Evolutionary conservation across 1,284 basidiomycete genomes (phyloP), one percentile per base, ranked within the genome.

Genomic region (Marasmius fiardii): DNA sequence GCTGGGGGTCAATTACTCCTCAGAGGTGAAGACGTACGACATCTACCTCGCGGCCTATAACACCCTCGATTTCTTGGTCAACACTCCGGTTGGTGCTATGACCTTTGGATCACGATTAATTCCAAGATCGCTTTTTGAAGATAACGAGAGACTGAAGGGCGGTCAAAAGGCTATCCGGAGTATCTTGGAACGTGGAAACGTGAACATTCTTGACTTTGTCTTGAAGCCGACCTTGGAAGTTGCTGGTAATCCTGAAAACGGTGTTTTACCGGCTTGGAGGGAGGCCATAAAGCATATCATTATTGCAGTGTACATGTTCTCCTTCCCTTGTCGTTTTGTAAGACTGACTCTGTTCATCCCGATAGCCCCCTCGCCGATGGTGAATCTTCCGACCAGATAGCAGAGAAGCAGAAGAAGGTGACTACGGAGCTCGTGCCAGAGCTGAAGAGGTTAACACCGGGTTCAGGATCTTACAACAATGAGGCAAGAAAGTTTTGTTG

Each of bases 181-280:
- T 3, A 59, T 63, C 16, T 44, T 60, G 24, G 56, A 60, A 24
- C 39, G 50, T 10, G 58, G 54, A 14, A 55, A 47, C 11, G 31
- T 55, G 20, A n/a, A n/a, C n/a, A 34, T 58, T 1, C 55, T 53
- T 26, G 60, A 63, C 39, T 54, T 63, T 11, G 55, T 57, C 1
- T 11, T 59, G 1, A 57, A 49, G 2, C 54, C 62, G 24, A 57
- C 58, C 3, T 41, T 44, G 23, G 33, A 58, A 48, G 60, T 43
- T 18, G 56, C 54, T 7, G 54, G 59, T 4, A 53, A 58, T 33
- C 58, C 60, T 14, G 35, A 59, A 20, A 63, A 63, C 31, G 60
- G 60, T 1, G 59, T 61, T 10, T 56, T 58, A 47, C 60, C 59
- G 26, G 58, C 56, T 16, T 61, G 62, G 62, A 55, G 62, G 37